Evolutionary conservation across 306 rosid species (phyloP).

Genomic region (Phaseolus lunatus): DNA sequence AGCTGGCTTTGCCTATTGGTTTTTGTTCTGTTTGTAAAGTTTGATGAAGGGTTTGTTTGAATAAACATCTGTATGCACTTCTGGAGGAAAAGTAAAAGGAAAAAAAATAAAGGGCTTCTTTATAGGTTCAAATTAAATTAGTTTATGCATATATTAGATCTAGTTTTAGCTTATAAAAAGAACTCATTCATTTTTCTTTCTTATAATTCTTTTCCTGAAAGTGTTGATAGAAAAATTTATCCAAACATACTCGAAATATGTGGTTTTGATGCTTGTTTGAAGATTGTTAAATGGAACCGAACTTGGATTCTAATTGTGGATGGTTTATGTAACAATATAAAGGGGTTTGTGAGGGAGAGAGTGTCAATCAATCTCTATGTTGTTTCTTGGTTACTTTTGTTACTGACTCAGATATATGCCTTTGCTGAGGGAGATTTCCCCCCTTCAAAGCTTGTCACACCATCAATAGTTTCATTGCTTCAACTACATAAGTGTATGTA

Average conservation of each 20-base stretch:
- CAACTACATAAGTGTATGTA: not conserved
- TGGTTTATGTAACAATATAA: not conserved
- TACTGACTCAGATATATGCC: not conserved
- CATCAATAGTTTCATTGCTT: not conserved
- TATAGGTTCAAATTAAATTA: too few species aligned
- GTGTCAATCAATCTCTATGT: not conserved
- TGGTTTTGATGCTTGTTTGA: not conserved
- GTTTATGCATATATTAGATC: too few species aligned
- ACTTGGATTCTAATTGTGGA: not conserved
- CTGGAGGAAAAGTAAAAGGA: too few species aligned
- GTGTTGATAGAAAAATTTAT: too few species aligned
- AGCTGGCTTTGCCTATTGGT: not conserved
- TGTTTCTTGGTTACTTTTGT: not conserved
- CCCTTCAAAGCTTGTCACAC: not conserved
- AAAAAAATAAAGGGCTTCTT: too few species aligned
- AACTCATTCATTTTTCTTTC: not conserved
- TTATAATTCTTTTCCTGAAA: too few species aligned
- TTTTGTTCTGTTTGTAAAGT: slow-evolving; percentile 1
- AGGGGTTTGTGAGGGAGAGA: not conserved
- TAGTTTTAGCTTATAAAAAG: too few species aligned
- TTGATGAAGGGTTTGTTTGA: not conserved
- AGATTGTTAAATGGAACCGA: not conserved
- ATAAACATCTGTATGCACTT: too few species aligned
- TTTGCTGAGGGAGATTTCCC: not conserved
- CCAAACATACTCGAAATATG: not conserved